Evolutionary conservation across 805 yeast species (phyloP), one percentile per base, ranked within the genome.

Genomic region (Tetrapisispora taiwanensis): DNA sequence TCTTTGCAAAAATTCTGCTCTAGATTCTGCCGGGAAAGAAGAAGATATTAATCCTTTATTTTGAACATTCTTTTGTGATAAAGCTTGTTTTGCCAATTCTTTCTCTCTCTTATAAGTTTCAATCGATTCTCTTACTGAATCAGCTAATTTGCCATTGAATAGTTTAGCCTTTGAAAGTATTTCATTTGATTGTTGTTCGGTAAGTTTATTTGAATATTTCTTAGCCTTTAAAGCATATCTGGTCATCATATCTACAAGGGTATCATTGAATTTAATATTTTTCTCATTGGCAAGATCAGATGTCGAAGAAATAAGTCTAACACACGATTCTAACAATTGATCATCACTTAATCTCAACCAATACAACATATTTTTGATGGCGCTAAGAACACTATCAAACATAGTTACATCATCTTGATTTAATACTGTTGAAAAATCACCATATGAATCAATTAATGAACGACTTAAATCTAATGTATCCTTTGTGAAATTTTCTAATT

Each of bases 271-370:
- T 2, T 58, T 55, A 26, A 81, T 69, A 12, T 72, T 56, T 33
- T 79, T 65, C 34, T 76, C 80, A 27, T 66, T 62, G 0, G 88
- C 84, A 36, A 84, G 61, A 51, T 79, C 84, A 38, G 87, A 69
- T 0, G 86, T 78, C 36, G 74, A 72, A 41, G 79, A 73, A 4
- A 84, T 82, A 39, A 87, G 67, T 20, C 73, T 71, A 6, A 85
- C 89, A 68, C 95, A 86, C 1, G 86, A 74, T 22, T 63, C 68
- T 18, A 63, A 48, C 38, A 90, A 67, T 2, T 87, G 83, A 7
- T 75, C 69, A 61, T 89, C 97, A 47, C 90, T 86, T 39, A 90
- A 68, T 47, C 92, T 72, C 26, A 90, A 69, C 94, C 97, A 84
- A 33, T 78, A 80, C 30, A 85, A 71, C 70, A 85, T 79, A 43